Evolutionary conservation across 345 rosid species (phyloP), one percentile per base, ranked within the genome.

Genomic region (Syzygium aromaticum): DNA sequence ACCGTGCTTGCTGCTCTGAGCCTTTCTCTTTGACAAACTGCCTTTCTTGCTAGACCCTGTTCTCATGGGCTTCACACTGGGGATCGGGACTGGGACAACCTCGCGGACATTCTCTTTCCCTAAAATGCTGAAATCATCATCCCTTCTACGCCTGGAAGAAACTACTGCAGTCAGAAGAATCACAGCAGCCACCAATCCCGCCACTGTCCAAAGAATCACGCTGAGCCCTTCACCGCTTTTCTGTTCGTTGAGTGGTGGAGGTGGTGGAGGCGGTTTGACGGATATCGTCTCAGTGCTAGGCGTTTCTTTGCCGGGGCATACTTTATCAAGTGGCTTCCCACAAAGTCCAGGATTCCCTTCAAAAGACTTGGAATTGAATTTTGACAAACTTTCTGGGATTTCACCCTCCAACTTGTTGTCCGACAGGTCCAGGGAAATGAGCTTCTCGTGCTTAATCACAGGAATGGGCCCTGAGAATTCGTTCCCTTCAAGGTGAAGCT

Each of bases 391-490:
- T 5, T 27, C 63, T 4, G 99, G 98, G 77, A 98, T 93, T 80
- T 93, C 91, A 59, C 99, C 99, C 30, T 86, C 88, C 54, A 98
- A 87, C 17, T 86, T 87, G 67, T 97, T 96, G 87, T 92, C 91
- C 2, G 99, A 95, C 27, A 95, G 84, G 86, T 96, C 88, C n/a
- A 95, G 38, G 33, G 87, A 61, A 11, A 3, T 38, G 91, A 96
- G 91, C 73, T 63, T 90, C 51, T 87, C 85, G 22, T 86, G 88
- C 1, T 89, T 83, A 43, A 95, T 89, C 33, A 87, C n/a, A 16
- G 98, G 99, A 87, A 98, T 93, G 11, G 13, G 61, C n/a, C 99
- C 96, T 6, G 51, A 56, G 78, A 96, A 98, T n/a, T 88, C 88
- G 54, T 96, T 98, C 85, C 92, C 92, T 83, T 96, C 94, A 3